phyloP scores from a whole-genome alignment of 225 moss, liverwort and hornwort genomes.

The Straminergon stramineum region DNA sequence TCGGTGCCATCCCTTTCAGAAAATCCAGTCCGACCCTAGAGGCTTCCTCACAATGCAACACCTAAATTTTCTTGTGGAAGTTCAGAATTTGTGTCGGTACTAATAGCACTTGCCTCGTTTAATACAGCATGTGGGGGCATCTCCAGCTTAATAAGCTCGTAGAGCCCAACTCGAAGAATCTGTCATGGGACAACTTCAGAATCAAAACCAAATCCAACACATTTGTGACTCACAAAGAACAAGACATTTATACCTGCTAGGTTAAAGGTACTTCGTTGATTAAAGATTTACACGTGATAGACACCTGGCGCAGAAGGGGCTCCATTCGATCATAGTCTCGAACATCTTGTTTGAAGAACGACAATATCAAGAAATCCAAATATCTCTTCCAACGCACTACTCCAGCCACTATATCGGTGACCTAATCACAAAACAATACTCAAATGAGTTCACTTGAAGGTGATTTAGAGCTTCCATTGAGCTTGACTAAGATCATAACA shows the following conservation, averaged over 20 bases:
- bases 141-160: constrained; percentile 69
- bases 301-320: constrained; percentile 70
- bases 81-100: neutral
- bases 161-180: constrained; percentile 70
- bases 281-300: neutral
- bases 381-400: constrained; percentile 79
- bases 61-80: neutral
- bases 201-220: neutral
- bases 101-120: constrained; percentile 48
- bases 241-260: neutral
- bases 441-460: neutral
- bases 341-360: constrained; percentile 51
- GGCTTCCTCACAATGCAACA: neutral
- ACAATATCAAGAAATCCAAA: constrained; percentile 66
- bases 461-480: neutral
- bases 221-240: neutral
- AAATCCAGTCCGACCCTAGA: neutral
- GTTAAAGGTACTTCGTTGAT: neutral
- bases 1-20: neutral
- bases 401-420: constrained; percentile 65
- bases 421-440: constrained; percentile 24
- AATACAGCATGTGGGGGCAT: constrained; percentile 65
- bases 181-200: constrained; percentile 11
- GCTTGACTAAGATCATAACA: neutral
- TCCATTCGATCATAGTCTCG: constrained; percentile 79